Base-by-base conservation (phyloP, 768 basidiomycete species). In the Termitomyces sp. region DNA sequence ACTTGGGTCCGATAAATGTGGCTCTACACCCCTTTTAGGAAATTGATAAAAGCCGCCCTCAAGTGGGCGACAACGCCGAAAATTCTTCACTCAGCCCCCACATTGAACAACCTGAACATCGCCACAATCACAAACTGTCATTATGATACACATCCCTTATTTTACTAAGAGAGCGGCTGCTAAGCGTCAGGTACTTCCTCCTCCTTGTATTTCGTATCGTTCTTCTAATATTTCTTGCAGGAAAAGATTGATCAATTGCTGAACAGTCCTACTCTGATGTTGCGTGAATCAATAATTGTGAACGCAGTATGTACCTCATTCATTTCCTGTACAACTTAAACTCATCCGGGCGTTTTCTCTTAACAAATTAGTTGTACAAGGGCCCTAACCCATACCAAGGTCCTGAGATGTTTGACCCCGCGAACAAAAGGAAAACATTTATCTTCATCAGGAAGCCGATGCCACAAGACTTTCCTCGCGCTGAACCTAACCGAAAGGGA, bases 341-440 rank as follows among this genome's bases (percentile, higher is more conserved):
- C 21, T 42, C 32, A 56, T 17, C 30, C 23, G 4, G 8, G n/a
- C 12, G 21, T 25, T 5, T 40, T 1, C 10, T 25, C 30, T n/a
- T n/a, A n/a, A n/a, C n/a, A n/a, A n/a, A n/a, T n/a, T 14, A 56
- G 55, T 25, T 49, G 5, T 56, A 56, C 32, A 50, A 43, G 40
- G 55, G 55, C 8, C 10, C 32, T 19, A 28, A 23, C 30, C 55
- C 55, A 16, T 56, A 56, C 11, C 32, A 39, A 3, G 49, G 55
- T 23, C 55, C 55, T 21, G 55, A 56, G 41, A 34, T 51, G 16
- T 40, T 9, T 3, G 49, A 56, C 25, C 55, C 55, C 8, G 17
- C 40, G 5, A 51, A 51, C 12, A 28, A 44, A 27, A 42, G 42
- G 7, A 56, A 44, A 49, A 35, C 12, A 10, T 51, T 56, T 9